phyloP scores from a whole-genome alignment of 345 rosid genomes.

The Hibiscus tridactylites region DNA sequence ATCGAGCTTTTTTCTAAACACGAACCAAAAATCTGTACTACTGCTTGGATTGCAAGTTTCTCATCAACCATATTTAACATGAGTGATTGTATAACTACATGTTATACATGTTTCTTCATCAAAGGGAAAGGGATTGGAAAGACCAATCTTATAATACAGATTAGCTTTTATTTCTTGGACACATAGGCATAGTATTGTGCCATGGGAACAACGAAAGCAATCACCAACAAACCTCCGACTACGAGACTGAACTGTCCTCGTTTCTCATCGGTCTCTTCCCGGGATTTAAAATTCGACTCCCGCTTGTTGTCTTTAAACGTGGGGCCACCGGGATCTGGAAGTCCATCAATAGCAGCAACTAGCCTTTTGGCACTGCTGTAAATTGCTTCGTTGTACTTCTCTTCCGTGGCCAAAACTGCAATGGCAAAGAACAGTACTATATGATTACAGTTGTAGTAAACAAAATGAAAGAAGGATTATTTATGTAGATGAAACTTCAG shows the following conservation, averaged over 20 bases:
- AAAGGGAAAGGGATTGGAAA: constrained; percentile 9
- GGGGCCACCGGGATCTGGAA: constrained; percentile 56
- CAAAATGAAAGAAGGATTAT: neutral
- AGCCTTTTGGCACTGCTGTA: constrained; percentile 73
- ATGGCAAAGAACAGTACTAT: neutral
- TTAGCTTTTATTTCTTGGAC: constrained; percentile 51
- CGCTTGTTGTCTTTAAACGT: constrained; percentile 57
- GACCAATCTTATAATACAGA: constrained; percentile 1
- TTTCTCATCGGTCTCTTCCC: constrained; percentile 93
- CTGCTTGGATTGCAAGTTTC: constrained; percentile 16
- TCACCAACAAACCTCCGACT: constrained; percentile 83
- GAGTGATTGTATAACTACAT: constrained; percentile 25
- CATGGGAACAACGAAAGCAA: constrained; percentile 96
- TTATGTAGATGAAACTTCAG: neutral
- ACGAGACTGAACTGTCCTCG: constrained; percentile 90
- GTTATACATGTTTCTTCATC: constrained; percentile 7
- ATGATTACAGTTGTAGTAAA: constrained; percentile 8
- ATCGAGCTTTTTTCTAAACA: neutral
- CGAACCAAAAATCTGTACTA: constrained; percentile 1
- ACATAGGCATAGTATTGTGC: constrained; percentile 85
- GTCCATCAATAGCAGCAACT: constrained; percentile 65
- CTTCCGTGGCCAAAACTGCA: constrained; percentile 93
- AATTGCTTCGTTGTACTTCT: constrained; percentile 88
- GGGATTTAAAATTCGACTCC: constrained; percentile 79
- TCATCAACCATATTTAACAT: constrained; percentile 20